Conservation (phyloP, 2,329 filamentous ascomycete species). For the Trichoderma oligosporum region DNA sequence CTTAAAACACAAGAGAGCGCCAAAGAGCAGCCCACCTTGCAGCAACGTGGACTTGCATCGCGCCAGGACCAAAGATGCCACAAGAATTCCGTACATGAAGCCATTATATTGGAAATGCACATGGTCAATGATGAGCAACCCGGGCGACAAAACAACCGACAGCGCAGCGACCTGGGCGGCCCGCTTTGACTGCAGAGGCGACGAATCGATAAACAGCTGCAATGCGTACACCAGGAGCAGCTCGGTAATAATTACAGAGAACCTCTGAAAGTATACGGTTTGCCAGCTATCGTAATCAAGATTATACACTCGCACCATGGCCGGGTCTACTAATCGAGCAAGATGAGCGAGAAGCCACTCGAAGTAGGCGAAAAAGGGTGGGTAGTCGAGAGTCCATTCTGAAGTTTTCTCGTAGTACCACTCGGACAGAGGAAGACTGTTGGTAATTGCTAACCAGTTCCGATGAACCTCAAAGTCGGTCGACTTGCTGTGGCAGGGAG, state of each 20-base stretch:
- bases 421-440: conserved; percentile 78
- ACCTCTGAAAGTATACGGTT: conserved; percentile 87
- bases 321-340: conserved; percentile 71
- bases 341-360: conserved; percentile 87
- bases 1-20: conserved; percentile 84
- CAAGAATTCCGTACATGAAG: conserved; percentile 85
- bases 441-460: conserved; percentile 96
- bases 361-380: conserved; percentile 95
- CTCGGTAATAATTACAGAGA: conserved; percentile 84
- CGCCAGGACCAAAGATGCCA: conserved; percentile 81
- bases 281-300: conserved; percentile 87
- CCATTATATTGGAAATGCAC: conserved; percentile 99
- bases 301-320: conserved; percentile 77
- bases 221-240: conserved; percentile 79
- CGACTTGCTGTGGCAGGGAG: conserved; percentile 68
- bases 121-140: conserved; percentile 94
- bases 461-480: conserved; percentile 99
- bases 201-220: conserved; percentile 72
- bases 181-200: conserved; percentile 60
- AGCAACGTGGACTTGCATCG: conserved; percentile 72
- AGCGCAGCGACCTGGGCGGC: conserved; percentile 82
- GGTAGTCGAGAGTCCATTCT: conserved; percentile 99
- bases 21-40: conserved; percentile 77
- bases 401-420: conserved; percentile 99
- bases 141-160: conserved; percentile 86